Evolutionary conservation across 768 basidiomycete species (phyloP), one percentile per base, ranked within the genome.

Genomic region (Auricularia cornea): DNA sequence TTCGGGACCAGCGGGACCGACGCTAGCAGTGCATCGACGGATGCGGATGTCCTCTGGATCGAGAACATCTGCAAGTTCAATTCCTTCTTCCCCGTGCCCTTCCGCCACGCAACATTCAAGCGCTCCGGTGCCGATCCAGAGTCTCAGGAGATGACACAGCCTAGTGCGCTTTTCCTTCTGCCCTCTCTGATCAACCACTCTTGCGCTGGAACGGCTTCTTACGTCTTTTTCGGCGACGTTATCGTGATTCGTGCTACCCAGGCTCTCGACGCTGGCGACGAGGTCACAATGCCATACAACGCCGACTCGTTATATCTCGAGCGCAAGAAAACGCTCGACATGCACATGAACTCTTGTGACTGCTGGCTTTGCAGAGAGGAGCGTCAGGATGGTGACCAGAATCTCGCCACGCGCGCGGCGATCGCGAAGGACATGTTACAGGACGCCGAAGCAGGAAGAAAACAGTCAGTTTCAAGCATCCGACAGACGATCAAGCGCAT

Each of bases 141-240:
- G 20, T 18, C 16, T 16, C 10, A 48, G 12, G 20, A 48, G 44
- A 20, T 48, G 44, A 20, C 5, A 12, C 44, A 44, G 8, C 38
- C 8, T 1, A 61, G 64, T 11, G 73, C 69, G 14, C 68, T 76
- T 51, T 75, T 73, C 64, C 31, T 69, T 30, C 60, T 67, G 12
- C 69, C 73, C 0, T 75, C 75, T 0, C 65, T 75, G 20, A 70
- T 74, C 70, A 77, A 77, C 65, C 76, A 77, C 62, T 65, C 72
- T 1, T 77, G 76, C 65, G 38, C 60, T 1, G 48, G 71, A 0
- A 73, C 66, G 61, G 70, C 70, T 3, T 11, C 38, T n/a, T 69
- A 71, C 64, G 23, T 32, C 59, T 69, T 61, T 60, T 67, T 70
- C 60, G 72, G 72, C 3, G 70, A 75, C 62, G 26, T 72, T 35